These are phyloP conservation scores for Oidiodendron maius DNA, from an alignment of 495 filamentous ascomycete species.

Conservation along the genomic window DNA sequence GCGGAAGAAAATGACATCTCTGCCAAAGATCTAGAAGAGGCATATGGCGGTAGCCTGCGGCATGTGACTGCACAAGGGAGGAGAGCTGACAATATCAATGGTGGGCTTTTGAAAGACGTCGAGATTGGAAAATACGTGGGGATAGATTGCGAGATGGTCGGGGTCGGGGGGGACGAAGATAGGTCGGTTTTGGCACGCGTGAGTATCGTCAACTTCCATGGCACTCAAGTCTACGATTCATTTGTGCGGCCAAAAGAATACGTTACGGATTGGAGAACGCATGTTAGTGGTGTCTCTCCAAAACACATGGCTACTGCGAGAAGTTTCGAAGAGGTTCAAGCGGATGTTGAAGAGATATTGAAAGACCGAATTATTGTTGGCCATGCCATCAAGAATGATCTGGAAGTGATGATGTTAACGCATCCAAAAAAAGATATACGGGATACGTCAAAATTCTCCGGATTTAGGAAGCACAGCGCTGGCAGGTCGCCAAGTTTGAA, in stretches of 20 bases:
- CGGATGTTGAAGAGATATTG: slow-evolving; percentile 64
- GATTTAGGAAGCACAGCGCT: slow-evolving; percentile 65
- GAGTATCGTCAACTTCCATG: slow-evolving; percentile 88
- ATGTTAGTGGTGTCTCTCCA: slow-evolving; percentile 71
- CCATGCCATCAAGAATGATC: slow-evolving; percentile 84
- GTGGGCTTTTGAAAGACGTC: slow-evolving; percentile 37
- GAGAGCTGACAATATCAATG: slow-evolving; percentile 34
- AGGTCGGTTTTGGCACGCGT: slow-evolving; percentile 71
- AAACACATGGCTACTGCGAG: slow-evolving; percentile 63
- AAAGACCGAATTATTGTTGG: slow-evolving; percentile 73
- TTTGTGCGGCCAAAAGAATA: slow-evolving; percentile 72
- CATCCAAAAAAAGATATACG: slow-evolving; percentile 74
- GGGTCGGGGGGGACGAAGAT: slow-evolving; percentile 67
- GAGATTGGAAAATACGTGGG: slow-evolving; percentile 82
- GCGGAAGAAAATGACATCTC: slow-evolving; percentile 56
- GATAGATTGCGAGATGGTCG: slow-evolving; percentile 98
- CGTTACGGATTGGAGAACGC: slow-evolving; percentile 85
- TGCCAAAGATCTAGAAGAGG: slow-evolving; percentile 51
- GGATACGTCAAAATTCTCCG: slow-evolving; percentile 74
- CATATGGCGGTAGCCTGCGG: slow-evolving; percentile 44
- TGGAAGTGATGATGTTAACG: slow-evolving; percentile 65
- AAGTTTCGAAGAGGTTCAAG: slow-evolving; percentile 67
- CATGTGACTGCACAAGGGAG: slow-evolving; percentile 21
- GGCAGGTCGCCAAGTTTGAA: slow-evolving; percentile 76
- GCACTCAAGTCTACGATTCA: slow-evolving; percentile 82